Evolutionary conservation across 495 filamentous ascomycete species (phyloP).

Genomic region (Baudoinia panamericana): DNA sequence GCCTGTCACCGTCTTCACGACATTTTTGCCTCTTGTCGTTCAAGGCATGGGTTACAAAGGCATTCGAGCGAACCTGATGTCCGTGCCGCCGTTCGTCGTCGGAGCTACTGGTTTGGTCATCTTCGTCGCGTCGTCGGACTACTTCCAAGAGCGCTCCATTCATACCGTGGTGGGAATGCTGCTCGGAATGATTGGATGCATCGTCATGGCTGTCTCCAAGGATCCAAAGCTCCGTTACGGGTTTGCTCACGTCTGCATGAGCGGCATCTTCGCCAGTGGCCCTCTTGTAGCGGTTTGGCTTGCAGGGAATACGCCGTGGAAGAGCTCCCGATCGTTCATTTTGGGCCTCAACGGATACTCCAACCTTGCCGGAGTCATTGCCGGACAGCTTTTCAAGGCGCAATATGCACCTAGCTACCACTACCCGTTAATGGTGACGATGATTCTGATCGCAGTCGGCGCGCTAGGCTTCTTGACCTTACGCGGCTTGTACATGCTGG

Average conservation of each 20-base stretch:
- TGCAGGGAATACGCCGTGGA: conserved; percentile 9
- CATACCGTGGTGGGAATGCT: conserved; percentile 8
- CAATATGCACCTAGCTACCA: conserved; percentile 9
- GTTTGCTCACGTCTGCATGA: conserved; percentile 9
- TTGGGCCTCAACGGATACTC: conserved; percentile 15
- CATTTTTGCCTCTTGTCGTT: neutral
- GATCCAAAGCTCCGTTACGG: conserved; percentile 9
- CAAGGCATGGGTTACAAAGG: conserved; percentile 17
- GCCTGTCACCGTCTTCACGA: neutral
- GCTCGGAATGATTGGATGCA: conserved; percentile 11
- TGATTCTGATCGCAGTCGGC: conserved; percentile 9
- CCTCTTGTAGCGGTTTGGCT: no score
- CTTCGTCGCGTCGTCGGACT: conserved; percentile 11
- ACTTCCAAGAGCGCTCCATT: conserved; percentile 10
- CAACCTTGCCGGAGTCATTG: conserved; percentile 17
- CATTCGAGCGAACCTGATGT: conserved; percentile 11
- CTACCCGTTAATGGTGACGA: conserved; percentile 10
- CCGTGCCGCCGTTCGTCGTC: conserved; percentile 15
- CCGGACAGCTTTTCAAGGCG: conserved; percentile 14
- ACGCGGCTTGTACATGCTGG: neutral
- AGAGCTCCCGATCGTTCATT: conserved; percentile 7
- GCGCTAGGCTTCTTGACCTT: neutral
- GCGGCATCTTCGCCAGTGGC: conserved; percentile 10
- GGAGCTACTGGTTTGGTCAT: conserved; percentile 10
- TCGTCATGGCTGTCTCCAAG: conserved; percentile 3